A percentile compares a stretch with the other conserved stretches of the same genome.
Conservation (phyloP, 129 eudicot genomes). For the Daucus carota region DNA sequence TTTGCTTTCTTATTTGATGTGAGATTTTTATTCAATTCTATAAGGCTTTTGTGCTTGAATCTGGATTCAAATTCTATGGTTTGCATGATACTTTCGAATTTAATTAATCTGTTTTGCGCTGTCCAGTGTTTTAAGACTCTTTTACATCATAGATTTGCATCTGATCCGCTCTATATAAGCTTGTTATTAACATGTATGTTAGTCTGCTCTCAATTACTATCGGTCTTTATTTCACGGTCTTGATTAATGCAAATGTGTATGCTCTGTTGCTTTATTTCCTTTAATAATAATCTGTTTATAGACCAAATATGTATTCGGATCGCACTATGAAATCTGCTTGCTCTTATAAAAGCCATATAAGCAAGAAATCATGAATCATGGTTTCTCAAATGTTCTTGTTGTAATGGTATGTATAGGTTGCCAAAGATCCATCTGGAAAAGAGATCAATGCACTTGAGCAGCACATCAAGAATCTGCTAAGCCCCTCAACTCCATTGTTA, state of each 20-base stretch:
- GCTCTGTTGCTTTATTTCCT: background rate
- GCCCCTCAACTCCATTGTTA: constrained; percentile 61
- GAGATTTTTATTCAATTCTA: background rate
- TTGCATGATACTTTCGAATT: background rate
- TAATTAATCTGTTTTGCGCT: background rate
- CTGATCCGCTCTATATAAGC: background rate
- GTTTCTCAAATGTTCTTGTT: background rate
- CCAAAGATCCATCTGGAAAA: constrained; percentile 62
- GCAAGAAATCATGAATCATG: background rate
- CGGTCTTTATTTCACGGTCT: background rate
- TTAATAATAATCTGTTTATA: background rate
- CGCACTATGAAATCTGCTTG: background rate
- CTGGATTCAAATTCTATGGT: background rate
- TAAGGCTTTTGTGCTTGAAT: constrained; percentile 1
- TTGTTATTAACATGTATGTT: background rate
- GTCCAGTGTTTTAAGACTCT: background rate
- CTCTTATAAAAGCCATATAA: background rate
- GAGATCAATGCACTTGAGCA: constrained; percentile 70
- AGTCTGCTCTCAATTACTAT: background rate
- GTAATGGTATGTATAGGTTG: constrained; percentile 33
- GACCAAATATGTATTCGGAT: background rate
- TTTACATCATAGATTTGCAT: background rate
- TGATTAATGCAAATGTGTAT: background rate
- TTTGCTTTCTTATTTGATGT: background rate
- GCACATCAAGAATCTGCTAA: constrained; percentile 57